Evolutionary conservation across 306 rosid genomes (phyloP).

Genomic region (Abrus pulchellus): DNA sequence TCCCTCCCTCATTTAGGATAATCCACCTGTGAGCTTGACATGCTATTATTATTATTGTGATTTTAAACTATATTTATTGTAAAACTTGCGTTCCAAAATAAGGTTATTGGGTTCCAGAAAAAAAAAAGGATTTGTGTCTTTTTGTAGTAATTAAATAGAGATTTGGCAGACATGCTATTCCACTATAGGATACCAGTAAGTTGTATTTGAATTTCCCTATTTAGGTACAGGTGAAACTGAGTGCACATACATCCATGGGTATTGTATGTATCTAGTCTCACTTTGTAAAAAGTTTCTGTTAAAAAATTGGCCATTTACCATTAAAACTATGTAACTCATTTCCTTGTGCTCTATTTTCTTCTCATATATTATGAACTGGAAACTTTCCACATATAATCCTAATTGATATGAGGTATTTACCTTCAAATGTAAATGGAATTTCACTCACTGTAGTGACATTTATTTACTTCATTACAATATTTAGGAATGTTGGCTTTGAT

Average conservation of each 20-base stretch:
- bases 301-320: neutral
- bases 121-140: neutral
- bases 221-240: neutral
- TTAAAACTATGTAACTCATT: neutral
- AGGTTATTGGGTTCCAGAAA: neutral
- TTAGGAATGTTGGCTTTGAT: conserved; percentile 4
- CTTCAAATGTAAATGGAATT: neutral
- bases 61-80: too few relatives aligned
- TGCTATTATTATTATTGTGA: neutral
- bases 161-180: neutral
- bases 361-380: neutral
- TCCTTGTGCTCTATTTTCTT: neutral
- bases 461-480: neutral
- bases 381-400: neutral
- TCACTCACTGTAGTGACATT: neutral
- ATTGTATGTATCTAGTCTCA: neutral
- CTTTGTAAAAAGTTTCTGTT: neutral
- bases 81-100: too few relatives aligned
- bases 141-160: neutral
- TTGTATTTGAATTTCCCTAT: neutral
- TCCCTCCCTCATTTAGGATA: too few relatives aligned
- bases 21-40: neutral
- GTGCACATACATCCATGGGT: neutral
- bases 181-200: neutral
- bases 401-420: neutral